phyloP scores from a whole-genome alignment of 1,284 basidiomycete species.

The Pseudozyma thailandica region DNA sequence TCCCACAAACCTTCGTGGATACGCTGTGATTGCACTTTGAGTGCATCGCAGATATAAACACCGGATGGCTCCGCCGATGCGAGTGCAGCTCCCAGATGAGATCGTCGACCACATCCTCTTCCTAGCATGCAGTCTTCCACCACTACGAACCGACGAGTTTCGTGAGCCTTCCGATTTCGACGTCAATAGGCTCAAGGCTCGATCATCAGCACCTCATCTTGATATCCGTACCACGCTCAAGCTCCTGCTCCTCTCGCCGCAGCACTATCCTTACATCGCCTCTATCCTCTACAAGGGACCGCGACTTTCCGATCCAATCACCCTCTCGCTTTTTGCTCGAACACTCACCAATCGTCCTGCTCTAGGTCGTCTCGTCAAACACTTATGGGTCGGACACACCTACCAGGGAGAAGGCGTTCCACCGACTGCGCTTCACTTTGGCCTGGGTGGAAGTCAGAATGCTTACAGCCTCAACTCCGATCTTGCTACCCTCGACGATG shows the following conservation, averaged over 20 bases:
- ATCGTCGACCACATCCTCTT: slow-evolving; percentile 52
- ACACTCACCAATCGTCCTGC: slow-evolving; percentile 47
- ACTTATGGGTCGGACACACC: slow-evolving; percentile 55
- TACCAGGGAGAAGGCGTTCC: slow-evolving; percentile 45
- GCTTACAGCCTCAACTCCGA: slow-evolving; percentile 47
- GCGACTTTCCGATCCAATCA: slow-evolving; percentile 48
- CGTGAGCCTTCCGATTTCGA: slow-evolving; percentile 42
- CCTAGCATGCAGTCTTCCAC: slow-evolving; percentile 47
- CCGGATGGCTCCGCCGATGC: slow-evolving; percentile 21
- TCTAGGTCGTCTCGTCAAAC: slow-evolving; percentile 48
- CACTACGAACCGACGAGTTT: slow-evolving; percentile 26
- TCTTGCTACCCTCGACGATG: slow-evolving; percentile 40
- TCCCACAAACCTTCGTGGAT: no score
- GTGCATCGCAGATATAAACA: background rate
- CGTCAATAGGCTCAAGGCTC: slow-evolving; percentile 40
- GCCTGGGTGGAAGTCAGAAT: slow-evolving; percentile 33
- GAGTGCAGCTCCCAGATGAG: slow-evolving; percentile 49
- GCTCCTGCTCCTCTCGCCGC: slow-evolving; percentile 49
- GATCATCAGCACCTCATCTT: slow-evolving; percentile 43
- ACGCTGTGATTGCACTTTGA: slow-evolving; percentile 2
- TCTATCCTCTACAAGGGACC: slow-evolving; percentile 53
- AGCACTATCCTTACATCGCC: slow-evolving; percentile 49
- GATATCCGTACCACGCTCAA: slow-evolving; percentile 46
- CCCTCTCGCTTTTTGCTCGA: slow-evolving; percentile 46
- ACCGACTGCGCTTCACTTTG: slow-evolving; percentile 37